These are phyloP conservation scores for Trichosanthes cucumerina DNA, from an alignment of 306 rosid genomes.

Conservation along the genomic window DNA sequence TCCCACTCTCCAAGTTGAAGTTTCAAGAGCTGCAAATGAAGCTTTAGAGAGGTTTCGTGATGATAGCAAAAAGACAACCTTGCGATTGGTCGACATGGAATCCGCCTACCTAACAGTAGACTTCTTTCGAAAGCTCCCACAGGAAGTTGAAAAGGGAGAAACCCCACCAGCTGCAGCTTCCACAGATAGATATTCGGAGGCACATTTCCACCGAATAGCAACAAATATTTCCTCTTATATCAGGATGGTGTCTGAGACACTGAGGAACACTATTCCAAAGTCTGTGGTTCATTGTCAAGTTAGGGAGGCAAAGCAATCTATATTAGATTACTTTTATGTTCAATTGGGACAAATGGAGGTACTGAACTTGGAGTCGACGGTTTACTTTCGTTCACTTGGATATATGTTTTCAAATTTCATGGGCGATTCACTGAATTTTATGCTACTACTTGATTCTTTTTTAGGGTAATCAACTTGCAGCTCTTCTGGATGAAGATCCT, in stretches of 20 bases:
- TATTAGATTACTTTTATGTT: slow-evolving; percentile 32
- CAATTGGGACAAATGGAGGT: slow-evolving; percentile 39
- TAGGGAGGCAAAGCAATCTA: slow-evolving; percentile 40
- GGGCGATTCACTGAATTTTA: neutral
- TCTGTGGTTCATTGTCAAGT: slow-evolving; percentile 52
- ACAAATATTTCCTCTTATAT: slow-evolving; percentile 33
- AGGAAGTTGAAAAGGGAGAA: slow-evolving; percentile 27
- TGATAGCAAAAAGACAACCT: slow-evolving; percentile 34
- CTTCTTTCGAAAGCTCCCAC: slow-evolving; percentile 37
- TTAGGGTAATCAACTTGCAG: slow-evolving; percentile 28
- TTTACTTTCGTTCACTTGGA: neutral
- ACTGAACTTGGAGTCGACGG: neutral
- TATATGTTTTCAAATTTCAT: neutral
- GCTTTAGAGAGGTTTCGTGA: slow-evolving; percentile 44
- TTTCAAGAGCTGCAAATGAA: slow-evolving; percentile 33
- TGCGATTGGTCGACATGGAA: slow-evolving; percentile 43
- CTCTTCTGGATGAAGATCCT: slow-evolving; percentile 34
- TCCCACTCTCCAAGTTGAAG: slow-evolving; percentile 33
- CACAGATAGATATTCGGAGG: slow-evolving; percentile 29
- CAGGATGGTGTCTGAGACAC: slow-evolving; percentile 37
- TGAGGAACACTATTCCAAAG: slow-evolving; percentile 36
- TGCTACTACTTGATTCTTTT: slow-evolving; percentile 6
- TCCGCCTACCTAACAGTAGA: slow-evolving; percentile 39
- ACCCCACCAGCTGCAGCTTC: slow-evolving; percentile 11
- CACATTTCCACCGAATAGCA: slow-evolving; percentile 30